Base-by-base conservation (phyloP, 2,329 filamentous ascomycete species). In the Monosporascus ibericus region DNA sequence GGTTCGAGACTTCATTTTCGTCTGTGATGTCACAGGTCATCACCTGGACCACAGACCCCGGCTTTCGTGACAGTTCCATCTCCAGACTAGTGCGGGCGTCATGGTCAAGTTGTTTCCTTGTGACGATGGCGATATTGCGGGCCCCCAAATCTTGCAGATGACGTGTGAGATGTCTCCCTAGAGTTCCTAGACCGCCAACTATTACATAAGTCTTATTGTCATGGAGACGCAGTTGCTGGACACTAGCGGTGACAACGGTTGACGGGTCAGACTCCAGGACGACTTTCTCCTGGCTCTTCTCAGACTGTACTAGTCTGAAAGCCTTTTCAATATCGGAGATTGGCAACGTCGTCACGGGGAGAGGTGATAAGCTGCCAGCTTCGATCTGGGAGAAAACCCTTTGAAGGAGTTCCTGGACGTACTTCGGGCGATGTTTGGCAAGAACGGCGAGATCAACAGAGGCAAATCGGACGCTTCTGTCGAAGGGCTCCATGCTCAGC, bases 1-100 rank as follows among this genome's bases (percentile, higher is more conserved):
- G 25, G 7, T 27, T 9, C 25, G 7, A 27, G 7, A 27, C 25
- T 27, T 27, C 25, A 9, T 27, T 27, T 27, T 27, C 58, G 46
- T 63, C 58, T 22, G 58, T 64, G 8, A 73, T 64, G 52, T 72
- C 68, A 52, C 70, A 73, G 11, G 59, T 57, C 34, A 69, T 60
- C 17, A 69, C 63, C n/a, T 61, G 61, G 8, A 63, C 51, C 14
- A 49, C 52, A 4, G 55, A 57, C 20, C 56, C 58, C 6, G 25
- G 18, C 39, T 44, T 30, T 39, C 2, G 5, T 15, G 37, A 15
- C 4, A 39, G 3, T 18, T 39, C 37, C 5, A 3, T 18, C n/a
- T 39, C 37, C n/a, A 39, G 14, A 39, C 37, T 39, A 15, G n/a
- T 15, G 15, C 37, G 14, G 37, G 37, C 5, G n/a, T 15, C 14